Base-by-base conservation (phyloP, 192 early-diverging fungal species). In the Coemansia furcata region DNA sequence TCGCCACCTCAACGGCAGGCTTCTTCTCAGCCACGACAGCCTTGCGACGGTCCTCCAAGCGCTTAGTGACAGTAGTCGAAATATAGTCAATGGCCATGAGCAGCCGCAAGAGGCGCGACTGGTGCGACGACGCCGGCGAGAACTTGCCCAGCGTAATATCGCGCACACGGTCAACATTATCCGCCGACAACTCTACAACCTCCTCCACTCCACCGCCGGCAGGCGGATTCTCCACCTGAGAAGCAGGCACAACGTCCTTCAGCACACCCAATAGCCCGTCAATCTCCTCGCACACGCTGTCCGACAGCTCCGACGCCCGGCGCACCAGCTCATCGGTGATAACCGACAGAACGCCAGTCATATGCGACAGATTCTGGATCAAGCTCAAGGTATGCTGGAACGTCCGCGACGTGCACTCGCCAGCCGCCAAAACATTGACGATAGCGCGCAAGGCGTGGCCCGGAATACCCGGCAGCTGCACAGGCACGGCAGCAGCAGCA, bases 11-110 rank as follows among this genome's bases (percentile, higher is more conserved):
- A 12, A n/a, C 65, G 1, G 42, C 21, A 9, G 11, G 10, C 14
- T n/a, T 40, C 47, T 33, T 32, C 15, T 58, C 63, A 2, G 49
- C 63, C 12, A 32, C 55, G 2, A n/a, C 55, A 15, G 58, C 58
- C 72, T 85, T 80, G 62, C 71, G 70, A 43, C 60, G 30, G 30
- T 75, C 72, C 26, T 82, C 74, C 46, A 78, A 50, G 6, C 80
- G 72, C 72, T 69, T 74, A 1, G 63, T 67, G 62, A 69, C 85
- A 35, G 60, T 83, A 6, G 76, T 79, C 11, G 76, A 76, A 11
- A 79, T 76, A 67, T 94, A 99, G 74, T 99, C 97, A 36, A 98
- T 86, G 0, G 95, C 94, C 77, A 97, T 98, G 61, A 99, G 86
- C 29, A 99, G 88, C 23, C 97, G 91, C 47, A 99, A 66, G 50